Conservation (phyloP, 805 yeast genomes). For the Candida nanaspora region DNA sequence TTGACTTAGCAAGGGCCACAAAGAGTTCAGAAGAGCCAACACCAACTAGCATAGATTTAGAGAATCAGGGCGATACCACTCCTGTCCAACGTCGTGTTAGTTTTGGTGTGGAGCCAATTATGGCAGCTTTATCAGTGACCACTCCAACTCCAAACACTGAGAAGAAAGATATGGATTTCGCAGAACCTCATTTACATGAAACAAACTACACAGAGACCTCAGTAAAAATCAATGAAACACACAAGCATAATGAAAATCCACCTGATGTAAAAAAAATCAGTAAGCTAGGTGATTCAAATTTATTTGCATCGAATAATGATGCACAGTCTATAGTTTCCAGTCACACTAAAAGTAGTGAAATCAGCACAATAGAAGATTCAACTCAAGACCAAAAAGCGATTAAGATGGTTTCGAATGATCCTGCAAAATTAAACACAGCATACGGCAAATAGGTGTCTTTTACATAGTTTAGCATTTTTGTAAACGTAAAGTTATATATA, state of each 20-base stretch:
- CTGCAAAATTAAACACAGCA: no score
- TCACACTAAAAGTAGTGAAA: constrained; percentile 1
- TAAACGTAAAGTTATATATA: no score
- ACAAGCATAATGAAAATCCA: neutral
- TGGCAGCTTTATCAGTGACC: constrained; percentile 7
- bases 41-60: neutral
- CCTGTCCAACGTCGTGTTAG: constrained; percentile 7
- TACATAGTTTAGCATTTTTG: no score
- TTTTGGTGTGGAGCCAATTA: constrained; percentile 22
- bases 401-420: no score
- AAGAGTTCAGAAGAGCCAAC: neutral
- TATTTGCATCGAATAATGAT: no score
- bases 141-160: neutral
- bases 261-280: no score
- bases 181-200: neutral
- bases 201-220: neutral
- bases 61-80: neutral
- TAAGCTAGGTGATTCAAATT: no score
- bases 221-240: neutral
- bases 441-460: no score
- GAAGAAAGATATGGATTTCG: neutral
- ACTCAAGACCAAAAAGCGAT: neutral
- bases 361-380: neutral
- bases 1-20: neutral
- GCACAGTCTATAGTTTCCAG: neutral